These are phyloP conservation scores for Hypomyces perniciosus DNA, from an alignment of 2,329 filamentous ascomycete genomes.

Conservation along the genomic window DNA sequence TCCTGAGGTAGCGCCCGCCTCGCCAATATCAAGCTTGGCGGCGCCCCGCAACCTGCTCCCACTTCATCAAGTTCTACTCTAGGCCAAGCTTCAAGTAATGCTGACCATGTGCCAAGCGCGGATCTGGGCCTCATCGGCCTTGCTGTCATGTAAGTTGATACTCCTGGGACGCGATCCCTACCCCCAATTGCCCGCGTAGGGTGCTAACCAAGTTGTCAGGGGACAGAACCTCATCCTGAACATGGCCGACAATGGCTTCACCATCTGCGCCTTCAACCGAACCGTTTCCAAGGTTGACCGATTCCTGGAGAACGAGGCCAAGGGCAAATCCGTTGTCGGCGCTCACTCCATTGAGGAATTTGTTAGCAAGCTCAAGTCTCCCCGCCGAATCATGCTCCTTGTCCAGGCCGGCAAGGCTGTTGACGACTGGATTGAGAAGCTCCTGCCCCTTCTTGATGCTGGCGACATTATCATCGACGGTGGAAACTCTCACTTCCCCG, in stretches of 20 bases:
- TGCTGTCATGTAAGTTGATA: constrained; percentile 69
- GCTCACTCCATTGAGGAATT: constrained; percentile 94
- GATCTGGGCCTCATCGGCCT: constrained; percentile 91
- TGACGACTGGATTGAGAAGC: constrained; percentile 96
- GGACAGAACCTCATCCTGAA: constrained; percentile 86
- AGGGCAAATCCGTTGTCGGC: constrained; percentile 92
- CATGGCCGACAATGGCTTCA: constrained; percentile 88
- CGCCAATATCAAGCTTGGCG: constrained; percentile 66
- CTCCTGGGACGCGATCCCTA: constrained; percentile 11
- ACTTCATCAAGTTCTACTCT: constrained; percentile 21
- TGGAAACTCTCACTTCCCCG: constrained; percentile 96
- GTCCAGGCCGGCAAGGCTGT: constrained; percentile 98
- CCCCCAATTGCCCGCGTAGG: not conserved
- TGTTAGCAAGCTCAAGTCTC: constrained; percentile 91
- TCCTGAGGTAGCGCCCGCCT: constrained; percentile 60
- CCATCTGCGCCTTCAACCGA: constrained; percentile 96
- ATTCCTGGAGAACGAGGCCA: constrained; percentile 86
- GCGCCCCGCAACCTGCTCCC: constrained; percentile 40
- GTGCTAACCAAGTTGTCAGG: constrained; percentile 32
- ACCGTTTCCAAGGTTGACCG: constrained; percentile 97
- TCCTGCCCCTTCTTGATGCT: constrained; percentile 73
- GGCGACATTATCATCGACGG: constrained; percentile 99
- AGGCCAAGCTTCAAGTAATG: constrained; percentile 36
- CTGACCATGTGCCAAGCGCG: constrained; percentile 60
- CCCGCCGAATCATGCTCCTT: constrained; percentile 95